phyloP scores from a whole-genome alignment of 805 yeast genomes.

The Candida morakotiae region DNA sequence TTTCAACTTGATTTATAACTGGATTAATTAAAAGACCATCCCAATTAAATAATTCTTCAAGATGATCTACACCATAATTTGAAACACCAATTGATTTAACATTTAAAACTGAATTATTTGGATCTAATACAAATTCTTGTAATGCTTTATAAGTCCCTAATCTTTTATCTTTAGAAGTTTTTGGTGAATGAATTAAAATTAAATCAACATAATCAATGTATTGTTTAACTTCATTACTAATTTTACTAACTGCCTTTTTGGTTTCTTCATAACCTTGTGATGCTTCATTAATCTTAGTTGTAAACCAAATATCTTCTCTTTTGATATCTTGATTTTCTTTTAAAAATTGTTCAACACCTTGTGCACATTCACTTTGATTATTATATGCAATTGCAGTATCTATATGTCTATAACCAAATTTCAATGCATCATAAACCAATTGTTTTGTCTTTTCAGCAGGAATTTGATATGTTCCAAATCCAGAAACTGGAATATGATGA shows the following conservation, averaged over 20 bases:
- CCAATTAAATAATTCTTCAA: slow-evolving; percentile 60
- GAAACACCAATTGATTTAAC: slow-evolving; percentile 76
- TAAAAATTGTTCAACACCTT: slow-evolving; percentile 54
- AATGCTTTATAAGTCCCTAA: slow-evolving; percentile 66
- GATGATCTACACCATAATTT: slow-evolving; percentile 58
- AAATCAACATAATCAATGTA: slow-evolving; percentile 37
- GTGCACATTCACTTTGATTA: slow-evolving; percentile 59
- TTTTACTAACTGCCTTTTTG: slow-evolving; percentile 23
- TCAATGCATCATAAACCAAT: slow-evolving; percentile 54
- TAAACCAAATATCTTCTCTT: slow-evolving; percentile 34
- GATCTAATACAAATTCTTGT: slow-evolving; percentile 57
- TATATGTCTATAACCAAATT: slow-evolving; percentile 67
- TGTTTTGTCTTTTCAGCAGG: slow-evolving; percentile 34
- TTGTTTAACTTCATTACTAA: slow-evolving; percentile 26
- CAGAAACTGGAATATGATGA: slow-evolving; percentile 50
- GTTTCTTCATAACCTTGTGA: slow-evolving; percentile 35
- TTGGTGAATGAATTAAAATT: slow-evolving; percentile 52
- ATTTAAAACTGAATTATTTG: slow-evolving; percentile 42
- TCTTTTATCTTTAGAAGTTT: slow-evolving; percentile 34
- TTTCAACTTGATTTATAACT: slow-evolving; percentile 70
- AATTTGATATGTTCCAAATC: slow-evolving; percentile 50
- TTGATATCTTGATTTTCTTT: slow-evolving; percentile 34
- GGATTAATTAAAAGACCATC: slow-evolving; percentile 49
- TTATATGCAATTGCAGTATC: slow-evolving; percentile 69
- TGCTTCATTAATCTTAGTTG: slow-evolving; percentile 27